Percentiles rank a stretch among this genome's conserved stretches.
phyloP scores from a whole-genome alignment of 805 yeast species.

The Tetrapisispora nanseiensis region DNA sequence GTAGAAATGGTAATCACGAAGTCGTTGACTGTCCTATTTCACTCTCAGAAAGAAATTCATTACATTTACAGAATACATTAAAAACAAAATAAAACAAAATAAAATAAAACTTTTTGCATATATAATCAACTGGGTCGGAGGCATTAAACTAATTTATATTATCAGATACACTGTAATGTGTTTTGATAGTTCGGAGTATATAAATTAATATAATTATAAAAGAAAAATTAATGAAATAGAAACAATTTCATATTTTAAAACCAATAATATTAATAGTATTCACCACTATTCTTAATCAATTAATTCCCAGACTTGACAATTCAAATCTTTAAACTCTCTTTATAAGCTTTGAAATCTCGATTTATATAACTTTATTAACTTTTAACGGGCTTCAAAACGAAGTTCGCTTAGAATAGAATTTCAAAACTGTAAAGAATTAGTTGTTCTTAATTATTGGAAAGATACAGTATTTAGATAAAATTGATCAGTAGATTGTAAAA shows the following conservation, averaged over 20 bases:
- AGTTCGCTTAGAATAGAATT: background rate
- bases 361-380: too few species aligned
- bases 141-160: background rate
- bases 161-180: too few species aligned
- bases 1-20: background rate
- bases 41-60: background rate
- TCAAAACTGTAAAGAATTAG: background rate
- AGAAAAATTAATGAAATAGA: too few species aligned
- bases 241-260: too few species aligned
- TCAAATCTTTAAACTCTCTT: background rate
- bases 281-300: too few species aligned
- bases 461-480: background rate
- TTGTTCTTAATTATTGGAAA: background rate
- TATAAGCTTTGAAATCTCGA: background rate
- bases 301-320: too few species aligned
- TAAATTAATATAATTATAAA: too few species aligned
- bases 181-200: background rate
- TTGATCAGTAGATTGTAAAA: too few species aligned
- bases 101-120: background rate
- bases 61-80: background rate
- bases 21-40: background rate
- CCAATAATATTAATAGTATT: too few species aligned
- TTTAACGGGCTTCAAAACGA: too few species aligned
- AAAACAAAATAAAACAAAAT: too few species aligned
- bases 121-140: background rate